Percentiles rank a stretch among this genome's conserved stretches.
These are phyloP conservation scores for Gossypium laxum DNA, from an alignment of 441 rosid genomes.

Conservation along the genomic window DNA sequence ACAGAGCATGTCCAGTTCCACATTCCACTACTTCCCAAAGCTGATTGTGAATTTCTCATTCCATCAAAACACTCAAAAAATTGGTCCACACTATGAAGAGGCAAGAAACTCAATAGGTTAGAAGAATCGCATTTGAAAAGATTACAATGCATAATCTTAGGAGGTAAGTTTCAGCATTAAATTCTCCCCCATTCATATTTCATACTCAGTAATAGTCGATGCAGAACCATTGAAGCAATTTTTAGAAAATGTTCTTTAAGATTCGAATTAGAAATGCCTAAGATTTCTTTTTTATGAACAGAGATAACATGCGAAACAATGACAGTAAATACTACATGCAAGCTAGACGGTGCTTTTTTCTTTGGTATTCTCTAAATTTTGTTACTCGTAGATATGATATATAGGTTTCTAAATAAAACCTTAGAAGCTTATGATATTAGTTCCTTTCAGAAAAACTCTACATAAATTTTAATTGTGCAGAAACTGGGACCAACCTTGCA, in stretches of 20 bases:
- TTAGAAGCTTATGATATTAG: neutral
- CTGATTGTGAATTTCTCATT: constrained; percentile 79
- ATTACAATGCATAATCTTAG: neutral
- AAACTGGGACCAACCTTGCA: constrained; percentile 52
- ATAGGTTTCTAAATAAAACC: neutral
- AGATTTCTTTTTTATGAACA: neutral
- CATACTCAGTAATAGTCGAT: neutral
- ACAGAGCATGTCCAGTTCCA: constrained; percentile 98
- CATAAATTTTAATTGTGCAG: neutral
- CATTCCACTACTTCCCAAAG: constrained; percentile 86
- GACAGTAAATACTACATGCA: neutral
- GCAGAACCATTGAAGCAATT: neutral
- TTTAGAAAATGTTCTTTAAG: neutral
- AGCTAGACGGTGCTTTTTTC: neutral
- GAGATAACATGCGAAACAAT: neutral
- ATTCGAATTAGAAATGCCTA: neutral
- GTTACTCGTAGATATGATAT: neutral
- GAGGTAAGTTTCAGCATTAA: neutral
- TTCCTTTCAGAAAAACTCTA: neutral
- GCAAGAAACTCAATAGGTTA: constrained; percentile 17
- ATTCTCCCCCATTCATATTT: neutral
- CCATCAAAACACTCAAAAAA: constrained; percentile 96
- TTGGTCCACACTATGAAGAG: constrained; percentile 68
- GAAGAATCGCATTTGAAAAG: constrained; percentile 6
- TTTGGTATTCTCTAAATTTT: neutral